phyloP scores from a whole-genome alignment of 371 early-diverging fungal genomes.

The Mucor saturninus region DNA sequence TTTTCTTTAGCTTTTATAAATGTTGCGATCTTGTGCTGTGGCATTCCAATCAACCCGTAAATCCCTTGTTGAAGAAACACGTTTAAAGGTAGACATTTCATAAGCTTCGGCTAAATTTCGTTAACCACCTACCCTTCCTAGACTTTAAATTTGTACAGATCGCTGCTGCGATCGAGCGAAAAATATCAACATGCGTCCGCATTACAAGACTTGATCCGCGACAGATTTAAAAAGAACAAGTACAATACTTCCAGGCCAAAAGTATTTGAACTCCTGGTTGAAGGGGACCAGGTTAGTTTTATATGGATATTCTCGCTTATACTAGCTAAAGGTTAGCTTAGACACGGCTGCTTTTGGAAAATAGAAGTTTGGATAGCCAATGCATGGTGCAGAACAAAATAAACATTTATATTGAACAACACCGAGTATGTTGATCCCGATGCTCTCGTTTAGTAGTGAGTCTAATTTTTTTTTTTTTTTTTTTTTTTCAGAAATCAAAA shows the following conservation, averaged over 20 bases:
- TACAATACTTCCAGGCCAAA: conserved; percentile 15
- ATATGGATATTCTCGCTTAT: no score
- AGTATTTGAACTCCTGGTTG: conserved; percentile 8
- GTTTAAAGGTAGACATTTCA: conserved; percentile 6
- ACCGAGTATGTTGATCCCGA: neutral
- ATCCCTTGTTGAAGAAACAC: conserved; percentile 4
- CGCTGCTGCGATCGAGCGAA: conserved; percentile 22
- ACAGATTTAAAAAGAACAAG: conserved; percentile 18
- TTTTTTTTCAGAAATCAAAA: neutral
- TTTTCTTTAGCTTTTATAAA: neutral
- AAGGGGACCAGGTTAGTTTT: conserved; percentile 22
- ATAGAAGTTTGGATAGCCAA: neutral
- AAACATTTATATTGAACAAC: neutral
- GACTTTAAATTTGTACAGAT: conserved; percentile 29
- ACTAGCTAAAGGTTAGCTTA: neutral
- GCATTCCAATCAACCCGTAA: conserved; percentile 4
- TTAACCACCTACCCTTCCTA: neutral
- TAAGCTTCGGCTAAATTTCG: no score
- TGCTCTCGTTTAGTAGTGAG: no score
- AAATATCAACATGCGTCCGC: conserved; percentile 6
- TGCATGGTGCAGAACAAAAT: neutral
- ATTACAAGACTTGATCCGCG: conserved; percentile 7
- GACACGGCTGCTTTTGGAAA: conserved; percentile 15
- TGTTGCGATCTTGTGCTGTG: neutral
- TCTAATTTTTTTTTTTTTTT: no score